Percentiles rank a stretch among this genome's conserved stretches.
phyloP scores from a whole-genome alignment of 345 rosid genomes.

The Hibiscus tridactylites region DNA sequence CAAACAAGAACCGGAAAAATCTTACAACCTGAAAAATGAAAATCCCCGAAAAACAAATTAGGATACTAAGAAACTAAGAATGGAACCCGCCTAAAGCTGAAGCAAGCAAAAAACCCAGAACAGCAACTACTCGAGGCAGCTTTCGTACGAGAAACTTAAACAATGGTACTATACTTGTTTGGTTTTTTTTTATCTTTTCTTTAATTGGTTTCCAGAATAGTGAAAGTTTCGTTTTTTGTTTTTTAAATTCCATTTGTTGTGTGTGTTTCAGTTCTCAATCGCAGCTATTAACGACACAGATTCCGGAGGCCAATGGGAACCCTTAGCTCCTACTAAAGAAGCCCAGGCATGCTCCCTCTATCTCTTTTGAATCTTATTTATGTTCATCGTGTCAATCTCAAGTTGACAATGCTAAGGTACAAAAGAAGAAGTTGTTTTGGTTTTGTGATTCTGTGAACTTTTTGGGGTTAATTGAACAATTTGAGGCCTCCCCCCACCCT shows the following conservation, averaged over 20 bases:
- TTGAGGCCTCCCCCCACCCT: not conserved
- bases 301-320: conserved; percentile 82
- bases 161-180: conserved; percentile 10
- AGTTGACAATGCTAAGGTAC: not conserved
- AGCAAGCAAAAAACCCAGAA: not conserved
- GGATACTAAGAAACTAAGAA: not conserved
- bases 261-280: conserved; percentile 62
- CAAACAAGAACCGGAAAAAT: not conserved
- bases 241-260: not conserved
- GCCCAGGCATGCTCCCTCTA: conserved; percentile 55
- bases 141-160: not conserved
- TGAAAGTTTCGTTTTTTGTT: not conserved
- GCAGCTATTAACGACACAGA: conserved; percentile 94
- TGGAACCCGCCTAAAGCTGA: conserved; percentile 13
- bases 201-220: not conserved
- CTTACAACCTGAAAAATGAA: not conserved
- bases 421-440: not conserved
- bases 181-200: not conserved
- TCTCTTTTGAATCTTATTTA: not conserved
- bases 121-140: not conserved
- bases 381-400: not conserved
- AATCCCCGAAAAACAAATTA: not conserved
- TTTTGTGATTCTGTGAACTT: not conserved
- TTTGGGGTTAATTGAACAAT: not conserved
- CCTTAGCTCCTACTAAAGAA: conserved; percentile 95